Evolutionary conservation across 2,329 filamentous ascomycete genomes (phyloP).

Genomic region (Diaporthe amygdali): DNA sequence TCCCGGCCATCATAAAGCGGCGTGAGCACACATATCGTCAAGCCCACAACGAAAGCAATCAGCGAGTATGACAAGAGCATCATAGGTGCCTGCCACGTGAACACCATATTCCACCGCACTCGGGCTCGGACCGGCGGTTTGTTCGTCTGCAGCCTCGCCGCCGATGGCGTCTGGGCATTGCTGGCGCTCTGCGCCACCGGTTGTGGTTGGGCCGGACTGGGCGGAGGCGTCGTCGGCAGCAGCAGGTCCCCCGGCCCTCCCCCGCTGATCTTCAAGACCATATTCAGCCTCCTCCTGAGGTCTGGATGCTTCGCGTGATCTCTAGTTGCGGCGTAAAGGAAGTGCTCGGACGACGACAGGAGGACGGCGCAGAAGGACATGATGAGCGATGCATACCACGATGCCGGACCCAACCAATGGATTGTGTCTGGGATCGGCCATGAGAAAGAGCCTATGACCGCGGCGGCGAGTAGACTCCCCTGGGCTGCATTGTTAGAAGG

Average conservation of each 20-base stretch:
- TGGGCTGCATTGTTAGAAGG: neutral
- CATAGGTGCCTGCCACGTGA: slow-evolving; percentile 36
- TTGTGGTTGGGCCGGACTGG: neutral
- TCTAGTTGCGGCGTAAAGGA: slow-evolving; percentile 33
- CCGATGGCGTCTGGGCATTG: too few species aligned
- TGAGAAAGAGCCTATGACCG: slow-evolving; percentile 35
- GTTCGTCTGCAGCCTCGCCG: neutral
- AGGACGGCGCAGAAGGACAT: slow-evolving; percentile 34
- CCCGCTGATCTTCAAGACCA: neutral
- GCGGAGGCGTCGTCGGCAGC: neutral
- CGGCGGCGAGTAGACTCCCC: slow-evolving; percentile 32
- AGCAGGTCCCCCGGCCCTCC: neutral
- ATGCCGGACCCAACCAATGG: slow-evolving; percentile 32
- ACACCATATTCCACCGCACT: slow-evolving; percentile 36
- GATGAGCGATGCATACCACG: slow-evolving; percentile 33
- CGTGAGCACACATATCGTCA: neutral
- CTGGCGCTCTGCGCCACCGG: neutral
- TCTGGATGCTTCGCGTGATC: slow-evolving; percentile 22
- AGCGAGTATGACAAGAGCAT: slow-evolving; percentile 35
- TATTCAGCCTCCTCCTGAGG: slow-evolving; percentile 17
- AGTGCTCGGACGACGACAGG: slow-evolving; percentile 34
- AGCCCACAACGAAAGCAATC: slow-evolving; percentile 28
- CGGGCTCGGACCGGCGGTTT: slow-evolving; percentile 6
- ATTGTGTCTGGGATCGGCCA: slow-evolving; percentile 29
- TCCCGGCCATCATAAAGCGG: neutral